phyloP scores from a whole-genome alignment of 1,284 basidiomycete species.

The Moesziomyces globuligerus region DNA sequence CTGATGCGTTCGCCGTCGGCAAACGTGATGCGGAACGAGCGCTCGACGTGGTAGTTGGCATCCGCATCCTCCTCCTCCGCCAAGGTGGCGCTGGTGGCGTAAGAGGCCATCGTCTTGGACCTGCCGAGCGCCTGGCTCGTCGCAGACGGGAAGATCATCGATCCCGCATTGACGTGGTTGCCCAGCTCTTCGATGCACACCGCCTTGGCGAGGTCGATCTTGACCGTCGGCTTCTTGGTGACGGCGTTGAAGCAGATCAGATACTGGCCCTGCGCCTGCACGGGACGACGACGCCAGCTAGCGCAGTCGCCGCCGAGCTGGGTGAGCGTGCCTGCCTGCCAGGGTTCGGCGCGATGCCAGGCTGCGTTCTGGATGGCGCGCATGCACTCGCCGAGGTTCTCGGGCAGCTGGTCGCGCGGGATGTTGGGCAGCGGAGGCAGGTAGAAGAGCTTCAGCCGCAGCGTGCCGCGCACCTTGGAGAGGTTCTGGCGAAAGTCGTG shows the following conservation, averaged over 20 bases:
- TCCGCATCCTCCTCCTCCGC: constrained; percentile 73
- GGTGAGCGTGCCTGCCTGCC: constrained; percentile 83
- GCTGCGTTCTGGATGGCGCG: constrained; percentile 85
- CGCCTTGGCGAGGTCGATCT: constrained; percentile 89
- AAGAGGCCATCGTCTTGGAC: constrained; percentile 33
- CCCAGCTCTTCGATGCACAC: constrained; percentile 80
- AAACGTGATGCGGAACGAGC: constrained; percentile 88
- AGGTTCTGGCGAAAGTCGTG: constrained; percentile 53
- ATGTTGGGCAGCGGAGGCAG: constrained; percentile 86
- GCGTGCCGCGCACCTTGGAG: constrained; percentile 54
- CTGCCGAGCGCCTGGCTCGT: constrained; percentile 32
- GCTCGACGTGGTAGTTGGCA: constrained; percentile 75
- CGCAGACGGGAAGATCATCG: constrained; percentile 32
- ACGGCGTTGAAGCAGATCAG: constrained; percentile 93
- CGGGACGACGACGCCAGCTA: constrained; percentile 86
- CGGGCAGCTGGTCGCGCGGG: constrained; percentile 80
- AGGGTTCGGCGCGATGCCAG: constrained; percentile 89
- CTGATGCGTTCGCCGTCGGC: constrained; percentile 80
- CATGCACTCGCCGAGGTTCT: constrained; percentile 89
- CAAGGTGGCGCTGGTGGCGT: constrained; percentile 27
- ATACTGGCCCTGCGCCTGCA: constrained; percentile 85
- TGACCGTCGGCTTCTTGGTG: constrained; percentile 87
- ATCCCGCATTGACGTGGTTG: constrained; percentile 67
- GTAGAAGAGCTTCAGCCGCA: constrained; percentile 74
- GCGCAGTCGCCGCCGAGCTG: constrained; percentile 92